These are phyloP conservation scores for Ogataea hybrid DNA, from an alignment of 1,139 yeast genomes.

Conservation along the genomic window DNA sequence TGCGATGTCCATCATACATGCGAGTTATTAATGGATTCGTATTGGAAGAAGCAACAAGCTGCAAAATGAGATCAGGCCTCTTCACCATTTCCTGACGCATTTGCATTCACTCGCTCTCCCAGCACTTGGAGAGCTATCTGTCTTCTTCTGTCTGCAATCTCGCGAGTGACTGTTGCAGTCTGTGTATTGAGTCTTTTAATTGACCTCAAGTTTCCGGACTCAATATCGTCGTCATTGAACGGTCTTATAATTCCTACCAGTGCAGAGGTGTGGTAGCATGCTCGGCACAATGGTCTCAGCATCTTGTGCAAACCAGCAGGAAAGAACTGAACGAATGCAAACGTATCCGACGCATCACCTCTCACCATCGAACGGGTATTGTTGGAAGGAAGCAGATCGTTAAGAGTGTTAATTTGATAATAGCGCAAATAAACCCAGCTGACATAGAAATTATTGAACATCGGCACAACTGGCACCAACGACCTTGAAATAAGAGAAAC, in stretches of 20 bases:
- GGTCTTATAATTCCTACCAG: conserved; percentile 58
- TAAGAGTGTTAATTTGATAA: conserved; percentile 47
- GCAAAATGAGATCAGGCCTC: not conserved
- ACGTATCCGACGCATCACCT: conserved; percentile 92
- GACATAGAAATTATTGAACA: conserved; percentile 63
- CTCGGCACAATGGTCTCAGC: conserved; percentile 53
- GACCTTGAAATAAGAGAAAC: conserved; percentile 43
- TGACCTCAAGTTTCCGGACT: conserved; percentile 71
- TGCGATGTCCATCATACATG: conserved; percentile 51
- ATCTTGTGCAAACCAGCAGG: conserved; percentile 57
- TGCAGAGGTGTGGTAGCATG: conserved; percentile 52
- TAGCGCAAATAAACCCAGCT: conserved; percentile 79
- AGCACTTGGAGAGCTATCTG: conserved; percentile 82
- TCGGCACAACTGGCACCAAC: conserved; percentile 60
- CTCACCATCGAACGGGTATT: conserved; percentile 32
- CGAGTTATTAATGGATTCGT: conserved; percentile 45
- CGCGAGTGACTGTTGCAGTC: conserved; percentile 42
- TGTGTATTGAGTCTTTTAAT: conserved; percentile 46
- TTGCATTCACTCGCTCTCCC: conserved; percentile 59
- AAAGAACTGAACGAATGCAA: conserved; percentile 79
- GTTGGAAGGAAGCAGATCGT: conserved; percentile 25
- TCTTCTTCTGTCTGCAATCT: conserved; percentile 81
- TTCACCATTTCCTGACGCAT: not conserved
- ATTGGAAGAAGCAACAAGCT: conserved; percentile 29
- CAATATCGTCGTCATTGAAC: conserved; percentile 68